Evolutionary conservation across 164 flowering plant species (phyloP).

Genomic region (Vitis rotundifolia): DNA sequence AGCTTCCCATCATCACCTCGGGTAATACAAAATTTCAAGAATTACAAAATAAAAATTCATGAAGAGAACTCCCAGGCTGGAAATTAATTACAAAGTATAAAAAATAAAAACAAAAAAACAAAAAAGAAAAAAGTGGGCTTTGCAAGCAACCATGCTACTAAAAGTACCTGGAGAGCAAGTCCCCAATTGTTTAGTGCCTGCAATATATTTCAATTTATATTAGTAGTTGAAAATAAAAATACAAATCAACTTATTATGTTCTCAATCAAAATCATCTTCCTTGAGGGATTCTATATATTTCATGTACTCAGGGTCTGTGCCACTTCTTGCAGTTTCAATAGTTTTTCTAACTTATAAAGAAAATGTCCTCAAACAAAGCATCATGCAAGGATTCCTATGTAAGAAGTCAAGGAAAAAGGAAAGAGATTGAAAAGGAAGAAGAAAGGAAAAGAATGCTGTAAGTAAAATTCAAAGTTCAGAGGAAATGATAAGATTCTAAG

Average conservation of each 20-base stretch:
- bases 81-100: neutral
- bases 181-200: constrained; percentile 99
- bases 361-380: no score
- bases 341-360: no score
- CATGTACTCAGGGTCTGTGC: no score
- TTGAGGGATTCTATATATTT: no score
- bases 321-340: no score
- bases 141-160: neutral
- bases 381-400: no score
- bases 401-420: neutral
- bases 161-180: constrained; percentile 89
- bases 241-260: neutral
- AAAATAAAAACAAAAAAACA: neutral
- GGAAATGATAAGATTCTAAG: neutral
- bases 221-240: neutral
- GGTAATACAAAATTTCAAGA: neutral
- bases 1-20: neutral
- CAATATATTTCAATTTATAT: constrained; percentile 11
- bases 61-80: neutral
- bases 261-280: neutral
- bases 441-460: neutral
- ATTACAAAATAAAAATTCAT: neutral
- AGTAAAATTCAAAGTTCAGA: constrained; percentile 1
- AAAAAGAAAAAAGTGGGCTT: neutral
- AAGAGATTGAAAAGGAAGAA: neutral